Evolutionary conservation across 2,329 filamentous ascomycete species (phyloP).

Genomic region (Paecilomyces dactylethromorphus): DNA sequence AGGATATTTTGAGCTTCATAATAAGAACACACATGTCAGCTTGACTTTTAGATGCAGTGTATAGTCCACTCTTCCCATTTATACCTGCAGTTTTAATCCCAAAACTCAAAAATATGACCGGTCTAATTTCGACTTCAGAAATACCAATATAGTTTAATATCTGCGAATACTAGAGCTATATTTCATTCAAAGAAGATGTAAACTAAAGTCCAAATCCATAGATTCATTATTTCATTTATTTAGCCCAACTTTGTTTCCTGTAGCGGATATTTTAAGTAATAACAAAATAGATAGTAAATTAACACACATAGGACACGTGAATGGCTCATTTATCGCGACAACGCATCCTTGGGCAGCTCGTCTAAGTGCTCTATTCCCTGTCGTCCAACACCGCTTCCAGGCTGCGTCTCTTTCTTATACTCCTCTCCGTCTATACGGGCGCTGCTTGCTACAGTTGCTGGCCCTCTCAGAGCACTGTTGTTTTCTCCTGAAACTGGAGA

Average conservation of each 20-base stretch:
- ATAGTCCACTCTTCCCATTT: too few relatives aligned
- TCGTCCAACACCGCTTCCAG: slow-evolving; percentile 48
- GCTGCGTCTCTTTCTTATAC: slow-evolving; percentile 48
- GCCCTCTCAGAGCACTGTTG: slow-evolving; percentile 50
- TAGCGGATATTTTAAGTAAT: not conserved
- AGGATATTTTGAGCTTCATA: too few relatives aligned
- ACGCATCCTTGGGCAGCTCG: slow-evolving; percentile 55
- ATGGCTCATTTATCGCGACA: slow-evolving; percentile 37
- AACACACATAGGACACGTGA: slow-evolving; percentile 5
- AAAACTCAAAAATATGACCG: too few relatives aligned
- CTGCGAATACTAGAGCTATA: too few relatives aligned
- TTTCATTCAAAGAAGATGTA: too few relatives aligned
- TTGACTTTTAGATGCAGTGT: too few relatives aligned
- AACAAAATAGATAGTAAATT: slow-evolving; percentile 8
- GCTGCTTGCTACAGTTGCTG: slow-evolving; percentile 52
- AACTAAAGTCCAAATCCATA: not conserved
- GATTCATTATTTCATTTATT: not conserved
- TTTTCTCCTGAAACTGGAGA: slow-evolving; percentile 45
- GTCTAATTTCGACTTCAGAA: not conserved
- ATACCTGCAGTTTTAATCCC: too few relatives aligned
- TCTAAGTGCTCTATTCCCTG: slow-evolving; percentile 54
- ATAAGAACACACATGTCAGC: too few relatives aligned
- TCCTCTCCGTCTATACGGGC: slow-evolving; percentile 43
- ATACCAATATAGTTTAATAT: not conserved
- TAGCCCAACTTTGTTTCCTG: not conserved